Conservation (phyloP, 2,329 filamentous ascomycete species). For the Trichoderma sp. region DNA sequence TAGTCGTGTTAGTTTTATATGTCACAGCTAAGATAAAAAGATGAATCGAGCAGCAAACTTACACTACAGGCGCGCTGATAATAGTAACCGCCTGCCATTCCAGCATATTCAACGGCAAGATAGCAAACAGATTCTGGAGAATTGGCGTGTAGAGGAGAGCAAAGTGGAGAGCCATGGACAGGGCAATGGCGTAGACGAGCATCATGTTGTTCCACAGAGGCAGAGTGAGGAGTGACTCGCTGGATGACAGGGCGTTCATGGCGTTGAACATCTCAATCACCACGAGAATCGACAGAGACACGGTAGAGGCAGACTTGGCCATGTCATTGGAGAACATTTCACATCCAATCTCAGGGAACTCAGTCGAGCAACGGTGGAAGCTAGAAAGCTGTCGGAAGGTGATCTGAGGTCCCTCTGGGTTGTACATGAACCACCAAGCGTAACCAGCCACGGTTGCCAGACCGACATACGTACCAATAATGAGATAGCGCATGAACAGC, state of each 20-base stretch:
- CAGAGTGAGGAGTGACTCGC: conserved; percentile 88
- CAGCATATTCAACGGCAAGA: conserved; percentile 77
- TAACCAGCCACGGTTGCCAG: conserved; percentile 94
- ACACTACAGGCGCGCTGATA: conserved; percentile 92
- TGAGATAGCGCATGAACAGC: conserved; percentile 96
- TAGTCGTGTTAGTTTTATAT: conserved; percentile 31
- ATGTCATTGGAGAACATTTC: conserved; percentile 85
- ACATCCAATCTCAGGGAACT: conserved; percentile 89
- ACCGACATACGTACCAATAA: conserved; percentile 94
- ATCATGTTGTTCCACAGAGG: conserved; percentile 99
- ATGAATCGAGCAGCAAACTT: conserved; percentile 47
- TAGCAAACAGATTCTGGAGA: conserved; percentile 85
- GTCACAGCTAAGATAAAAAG: neutral
- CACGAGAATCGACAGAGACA: conserved; percentile 88
- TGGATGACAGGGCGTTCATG: conserved; percentile 95
- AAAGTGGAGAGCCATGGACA: conserved; percentile 96
- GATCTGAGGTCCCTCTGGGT: conserved; percentile 86
- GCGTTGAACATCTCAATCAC: conserved; percentile 99
- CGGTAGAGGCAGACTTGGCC: conserved; percentile 86
- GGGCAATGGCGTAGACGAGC: conserved; percentile 87
- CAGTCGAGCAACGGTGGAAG: conserved; percentile 87
- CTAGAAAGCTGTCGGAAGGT: conserved; percentile 84
- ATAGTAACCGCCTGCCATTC: conserved; percentile 92
- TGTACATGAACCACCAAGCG: conserved; percentile 99
- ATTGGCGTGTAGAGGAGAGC: conserved; percentile 89